These are phyloP conservation scores for Fraxinus xanthoxyloides DNA, from an alignment of 305 asterid species.

Conservation along the genomic window DNA sequence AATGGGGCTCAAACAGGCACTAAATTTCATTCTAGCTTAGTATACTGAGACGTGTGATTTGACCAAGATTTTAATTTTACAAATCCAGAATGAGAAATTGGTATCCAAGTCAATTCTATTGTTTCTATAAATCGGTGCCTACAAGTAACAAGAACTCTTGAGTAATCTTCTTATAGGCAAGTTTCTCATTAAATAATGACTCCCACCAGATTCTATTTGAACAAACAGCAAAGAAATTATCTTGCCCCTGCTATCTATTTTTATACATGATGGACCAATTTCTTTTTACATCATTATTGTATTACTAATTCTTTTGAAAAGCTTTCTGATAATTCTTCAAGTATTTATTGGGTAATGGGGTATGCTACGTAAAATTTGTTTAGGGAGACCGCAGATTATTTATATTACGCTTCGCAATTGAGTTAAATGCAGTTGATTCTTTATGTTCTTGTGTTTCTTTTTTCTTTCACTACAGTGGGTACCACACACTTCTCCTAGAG, in stretches of 20 bases:
- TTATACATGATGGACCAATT: neutral
- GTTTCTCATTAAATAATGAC: neutral
- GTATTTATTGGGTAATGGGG: neutral
- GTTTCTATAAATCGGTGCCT: neutral
- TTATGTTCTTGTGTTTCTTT: neutral
- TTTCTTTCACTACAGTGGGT: neutral
- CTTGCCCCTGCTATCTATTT: neutral
- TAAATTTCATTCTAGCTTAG: neutral
- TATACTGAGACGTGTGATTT: neutral
- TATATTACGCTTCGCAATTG: neutral
- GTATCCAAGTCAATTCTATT: neutral
- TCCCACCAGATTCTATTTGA: neutral
- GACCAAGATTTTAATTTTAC: neutral
- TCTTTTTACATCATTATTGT: neutral
- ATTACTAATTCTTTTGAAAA: neutral
- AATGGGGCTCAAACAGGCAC: neutral
- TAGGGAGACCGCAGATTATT: neutral
- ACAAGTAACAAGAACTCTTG: neutral
- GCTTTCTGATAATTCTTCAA: neutral
- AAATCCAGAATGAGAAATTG: neutral
- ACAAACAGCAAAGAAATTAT: neutral
- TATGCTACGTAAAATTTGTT: neutral
- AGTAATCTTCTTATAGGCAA: neutral
- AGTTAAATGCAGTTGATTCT: neutral
- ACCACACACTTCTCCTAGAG: neutral